phyloP scores from a whole-genome alignment of 305 asterid genomes.

The Fraxinus paxiana region DNA sequence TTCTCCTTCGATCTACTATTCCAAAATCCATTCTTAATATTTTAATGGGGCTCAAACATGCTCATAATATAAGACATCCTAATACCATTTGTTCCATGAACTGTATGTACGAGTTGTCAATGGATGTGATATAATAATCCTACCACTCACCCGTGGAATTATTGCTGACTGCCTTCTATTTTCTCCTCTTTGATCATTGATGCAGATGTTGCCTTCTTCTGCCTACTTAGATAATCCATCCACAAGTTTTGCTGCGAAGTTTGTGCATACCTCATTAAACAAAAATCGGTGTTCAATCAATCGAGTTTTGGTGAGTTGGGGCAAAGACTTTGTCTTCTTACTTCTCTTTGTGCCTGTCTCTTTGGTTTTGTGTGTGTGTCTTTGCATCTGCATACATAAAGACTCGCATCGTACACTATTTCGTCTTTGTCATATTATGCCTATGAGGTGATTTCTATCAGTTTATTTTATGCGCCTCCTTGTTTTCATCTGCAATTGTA shows the following conservation, averaged over 20 bases:
- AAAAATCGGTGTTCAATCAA: constrained; percentile 94
- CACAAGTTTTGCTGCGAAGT: constrained; percentile 89
- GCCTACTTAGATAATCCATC: constrained; percentile 88
- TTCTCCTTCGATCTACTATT: background rate
- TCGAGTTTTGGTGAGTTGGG: constrained; percentile 73
- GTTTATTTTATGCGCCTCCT: background rate
- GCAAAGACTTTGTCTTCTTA: constrained; percentile 21
- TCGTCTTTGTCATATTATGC: background rate
- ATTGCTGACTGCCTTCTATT: constrained; percentile 16
- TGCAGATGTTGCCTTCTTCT: constrained; percentile 87
- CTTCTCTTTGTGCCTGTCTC: constrained; percentile 12
- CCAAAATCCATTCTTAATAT: background rate
- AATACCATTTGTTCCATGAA: constrained; percentile 7
- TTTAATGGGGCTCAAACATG: background rate
- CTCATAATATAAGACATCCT: constrained; percentile 11
- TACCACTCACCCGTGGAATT: background rate
- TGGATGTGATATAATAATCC: constrained; percentile 8
- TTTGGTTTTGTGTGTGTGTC: background rate
- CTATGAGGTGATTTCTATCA: background rate
- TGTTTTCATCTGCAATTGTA: constrained; percentile 11
- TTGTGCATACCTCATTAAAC: constrained; percentile 91
- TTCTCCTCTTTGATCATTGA: constrained; percentile 22
- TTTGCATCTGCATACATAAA: background rate
- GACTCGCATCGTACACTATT: background rate
- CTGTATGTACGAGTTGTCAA: background rate